Conservation (phyloP, 2,329 filamentous ascomycete species). For the Cladosporium sphaerospermum region DNA sequence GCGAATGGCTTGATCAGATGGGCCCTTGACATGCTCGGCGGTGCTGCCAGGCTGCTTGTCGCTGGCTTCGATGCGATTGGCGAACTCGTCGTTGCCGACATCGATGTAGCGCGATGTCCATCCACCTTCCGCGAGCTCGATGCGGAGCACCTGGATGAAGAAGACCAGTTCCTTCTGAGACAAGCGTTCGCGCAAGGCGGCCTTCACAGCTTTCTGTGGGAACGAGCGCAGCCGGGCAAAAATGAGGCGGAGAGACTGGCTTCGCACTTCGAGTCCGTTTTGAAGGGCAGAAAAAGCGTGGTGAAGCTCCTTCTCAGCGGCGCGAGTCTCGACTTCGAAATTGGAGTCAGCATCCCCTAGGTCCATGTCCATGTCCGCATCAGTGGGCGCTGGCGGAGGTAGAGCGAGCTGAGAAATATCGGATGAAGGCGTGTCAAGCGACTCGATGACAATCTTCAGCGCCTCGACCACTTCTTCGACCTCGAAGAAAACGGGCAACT, state of each 20-base stretch:
- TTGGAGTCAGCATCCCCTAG: constrained; percentile 22
- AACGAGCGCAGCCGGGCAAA: constrained; percentile 65
- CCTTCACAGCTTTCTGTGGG: constrained; percentile 54
- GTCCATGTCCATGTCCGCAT: constrained; percentile 42
- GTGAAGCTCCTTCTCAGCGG: constrained; percentile 51
- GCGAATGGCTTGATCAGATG: constrained; percentile 62
- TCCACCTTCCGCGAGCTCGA: constrained; percentile 66
- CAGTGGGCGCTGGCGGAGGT: constrained; percentile 27
- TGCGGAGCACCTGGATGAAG: constrained; percentile 64
- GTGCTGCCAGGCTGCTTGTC: constrained; percentile 50
- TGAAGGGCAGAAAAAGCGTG: constrained; percentile 62
- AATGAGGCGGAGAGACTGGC: constrained; percentile 59
- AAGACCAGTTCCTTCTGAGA: constrained; percentile 63
- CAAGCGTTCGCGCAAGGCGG: constrained; percentile 57
- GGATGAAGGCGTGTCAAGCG: constrained; percentile 47
- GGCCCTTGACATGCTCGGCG: constrained; percentile 41
- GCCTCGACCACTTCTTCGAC: constrained; percentile 57
- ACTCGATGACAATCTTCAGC: constrained; percentile 61
- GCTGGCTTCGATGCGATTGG: constrained; percentile 11
- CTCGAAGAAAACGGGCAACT: constrained; percentile 9
- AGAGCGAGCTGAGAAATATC: constrained; percentile 10
- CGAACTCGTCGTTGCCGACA: constrained; percentile 35
- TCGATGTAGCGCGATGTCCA: constrained; percentile 71
- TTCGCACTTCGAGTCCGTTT: constrained; percentile 57
- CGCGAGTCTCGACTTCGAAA: constrained; percentile 34